A percentile compares a stretch with the other conserved stretches of the same genome.
Conservation (phyloP, 176 grass and related monocot species). For the Musa acuminata region DNA sequence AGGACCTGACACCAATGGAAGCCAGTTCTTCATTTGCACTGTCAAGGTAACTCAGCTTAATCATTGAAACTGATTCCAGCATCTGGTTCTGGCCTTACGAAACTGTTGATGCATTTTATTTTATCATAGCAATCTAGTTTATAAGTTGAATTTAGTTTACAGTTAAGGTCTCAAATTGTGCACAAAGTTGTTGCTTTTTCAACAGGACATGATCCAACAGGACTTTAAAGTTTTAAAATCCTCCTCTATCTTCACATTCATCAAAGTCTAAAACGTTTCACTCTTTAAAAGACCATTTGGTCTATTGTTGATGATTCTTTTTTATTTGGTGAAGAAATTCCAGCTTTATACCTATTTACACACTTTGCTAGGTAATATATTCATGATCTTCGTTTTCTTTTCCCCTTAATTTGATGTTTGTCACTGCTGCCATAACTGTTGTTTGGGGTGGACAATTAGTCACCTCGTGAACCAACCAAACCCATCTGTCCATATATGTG, state of each 20-base stretch:
- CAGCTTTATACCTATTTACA: background rate
- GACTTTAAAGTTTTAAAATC: background rate
- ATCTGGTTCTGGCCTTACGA: background rate
- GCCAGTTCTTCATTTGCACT: conserved; percentile 98
- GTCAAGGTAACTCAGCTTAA: conserved; percentile 46
- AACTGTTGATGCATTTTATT: too few relatives aligned
- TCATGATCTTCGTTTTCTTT: background rate
- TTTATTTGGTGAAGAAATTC: background rate
- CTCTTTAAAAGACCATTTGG: background rate
- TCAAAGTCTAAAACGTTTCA: too few relatives aligned
- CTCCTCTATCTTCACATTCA: background rate
- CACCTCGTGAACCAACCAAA: too few relatives aligned
- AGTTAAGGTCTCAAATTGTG: too few relatives aligned
- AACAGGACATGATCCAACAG: too few relatives aligned
- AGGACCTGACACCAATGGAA: conserved; percentile 87
- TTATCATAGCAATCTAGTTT: too few relatives aligned
- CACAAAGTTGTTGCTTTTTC: too few relatives aligned
- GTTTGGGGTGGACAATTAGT: too few relatives aligned
- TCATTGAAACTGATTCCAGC: background rate
- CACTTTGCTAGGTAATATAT: background rate
- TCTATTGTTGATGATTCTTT: background rate
- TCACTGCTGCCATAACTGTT: too few relatives aligned
- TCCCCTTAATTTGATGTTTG: too few relatives aligned
- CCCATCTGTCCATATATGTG: too few relatives aligned
- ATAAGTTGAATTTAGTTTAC: too few relatives aligned